Base-by-base conservation (phyloP, 2,329 filamentous ascomycete species). In the Aspergillus unguis region DNA sequence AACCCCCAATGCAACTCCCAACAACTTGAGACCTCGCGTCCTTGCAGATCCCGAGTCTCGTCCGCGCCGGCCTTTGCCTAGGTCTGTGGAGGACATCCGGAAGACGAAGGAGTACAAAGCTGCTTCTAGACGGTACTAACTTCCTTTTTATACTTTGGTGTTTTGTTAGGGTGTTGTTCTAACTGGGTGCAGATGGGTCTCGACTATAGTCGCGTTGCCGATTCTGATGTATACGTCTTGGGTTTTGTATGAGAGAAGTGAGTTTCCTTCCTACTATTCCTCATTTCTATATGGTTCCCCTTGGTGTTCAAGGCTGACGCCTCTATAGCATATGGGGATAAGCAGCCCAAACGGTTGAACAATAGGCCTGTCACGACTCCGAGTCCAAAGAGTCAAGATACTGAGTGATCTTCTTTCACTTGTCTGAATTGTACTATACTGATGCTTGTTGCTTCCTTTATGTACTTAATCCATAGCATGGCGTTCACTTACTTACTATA, bases 31-130 rank as follows among this genome's bases (percentile, higher is more conserved):
- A 55, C 62, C 55, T 41, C 53, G 61, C 23, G 57, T 62, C 9
- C 35, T 59, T 27, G 33, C 46, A 8, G 42, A 59, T 32, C 57
- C 50, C 17, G 56, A 52, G 47, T 49, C 38, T 27, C 54, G 44
- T 29, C 50, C 36, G 11, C 48, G 27, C 43, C 56, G 31, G 10
- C 2, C n/a, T 6, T 2, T n/a, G 10, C 59, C 38, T 28, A 59
- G 43, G 9, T 40, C 49, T 31, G 44, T 46, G 23, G 44, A 57
- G 25, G 71, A 75, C 61, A 69, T 75, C 37, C 68, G 69, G 41
- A 58, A 72, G 53, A 74, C 72, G n/a, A 70, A 67, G 50, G 66
- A 71, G 57, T 75, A 75, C 57, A 73, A 72, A 53, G 51, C 56
- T 53, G 67, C 68, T 54, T 68, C 71, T 27, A 64, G 72, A 45